Evolutionary conservation across 2,329 filamentous ascomycete genomes (phyloP).

Genomic region (Xylaria sp.): DNA sequence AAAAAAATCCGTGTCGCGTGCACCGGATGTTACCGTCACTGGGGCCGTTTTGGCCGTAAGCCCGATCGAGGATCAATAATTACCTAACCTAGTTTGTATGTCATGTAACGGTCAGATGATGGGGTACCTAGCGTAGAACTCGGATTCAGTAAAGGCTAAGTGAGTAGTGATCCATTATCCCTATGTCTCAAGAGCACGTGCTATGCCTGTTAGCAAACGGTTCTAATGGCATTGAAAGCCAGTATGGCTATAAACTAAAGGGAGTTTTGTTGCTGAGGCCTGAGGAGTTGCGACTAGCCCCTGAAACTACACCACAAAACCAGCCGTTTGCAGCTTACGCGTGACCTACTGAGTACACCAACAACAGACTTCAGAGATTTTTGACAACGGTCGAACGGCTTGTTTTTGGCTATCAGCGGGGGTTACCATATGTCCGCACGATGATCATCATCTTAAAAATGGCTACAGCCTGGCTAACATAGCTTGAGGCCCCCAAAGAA

Average conservation of each 20-base stretch:
- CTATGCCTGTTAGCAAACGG: too few relatives aligned
- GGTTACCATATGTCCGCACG: not conserved
- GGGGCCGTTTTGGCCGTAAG: not conserved
- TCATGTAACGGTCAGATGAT: not conserved
- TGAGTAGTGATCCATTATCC: not conserved
- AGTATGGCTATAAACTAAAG: too few relatives aligned
- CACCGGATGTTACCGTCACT: not conserved
- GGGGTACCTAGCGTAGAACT: too few relatives aligned
- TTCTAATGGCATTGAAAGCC: too few relatives aligned
- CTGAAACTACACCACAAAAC: too few relatives aligned
- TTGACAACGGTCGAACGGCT: not conserved
- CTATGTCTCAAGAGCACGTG: too few relatives aligned
- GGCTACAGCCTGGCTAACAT: not conserved
- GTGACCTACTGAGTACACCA: not conserved
- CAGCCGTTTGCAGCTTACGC: not conserved
- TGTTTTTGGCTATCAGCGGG: not conserved
- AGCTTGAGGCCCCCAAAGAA: not conserved
- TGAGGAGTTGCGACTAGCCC: too few relatives aligned
- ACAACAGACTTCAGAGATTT: not conserved
- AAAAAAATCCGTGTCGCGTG: too few relatives aligned
- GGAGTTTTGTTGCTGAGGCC: too few relatives aligned
- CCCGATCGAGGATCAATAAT: not conserved
- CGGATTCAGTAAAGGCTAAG: too few relatives aligned
- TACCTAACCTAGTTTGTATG: not conserved
- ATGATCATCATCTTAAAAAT: conserved; percentile 15